Percentiles rank a stretch among this genome's conserved stretches.
Evolutionary conservation across 768 basidiomycete genomes (phyloP).

Genomic region (Termitomyces bulborhizus): DNA sequence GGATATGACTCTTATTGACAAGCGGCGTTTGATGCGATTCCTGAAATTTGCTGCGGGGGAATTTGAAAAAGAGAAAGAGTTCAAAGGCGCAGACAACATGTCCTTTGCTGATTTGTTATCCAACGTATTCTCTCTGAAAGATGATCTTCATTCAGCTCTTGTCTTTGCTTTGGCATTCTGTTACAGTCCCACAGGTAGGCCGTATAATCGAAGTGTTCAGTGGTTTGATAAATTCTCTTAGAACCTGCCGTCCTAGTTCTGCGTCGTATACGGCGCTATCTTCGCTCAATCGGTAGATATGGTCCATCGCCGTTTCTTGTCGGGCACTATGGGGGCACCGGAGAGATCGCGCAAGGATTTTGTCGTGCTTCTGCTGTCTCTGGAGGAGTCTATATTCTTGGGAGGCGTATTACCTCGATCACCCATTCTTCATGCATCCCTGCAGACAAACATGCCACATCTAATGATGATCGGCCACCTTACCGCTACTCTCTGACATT

Average conservation of each 20-base stretch:
- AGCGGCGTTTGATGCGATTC: conserved; percentile 89
- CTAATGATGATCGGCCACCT: not conserved
- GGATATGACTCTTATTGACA: conserved; percentile 71
- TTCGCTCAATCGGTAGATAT: conserved; percentile 80
- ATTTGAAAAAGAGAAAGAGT: conserved; percentile 58
- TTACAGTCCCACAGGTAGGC: conserved; percentile 46
- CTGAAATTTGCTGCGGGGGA: conserved; percentile 75
- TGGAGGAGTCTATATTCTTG: conserved; percentile 70
- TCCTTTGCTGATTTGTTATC: conserved; percentile 63
- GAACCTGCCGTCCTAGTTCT: conserved; percentile 66
- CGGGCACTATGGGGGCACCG: conserved; percentile 92
- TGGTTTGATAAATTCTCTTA: conserved; percentile 20
- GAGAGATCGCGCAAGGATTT: conserved; percentile 91
- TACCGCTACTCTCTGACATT: conserved; percentile 41
- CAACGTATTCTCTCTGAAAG: conserved; percentile 55
- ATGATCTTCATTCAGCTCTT: conserved; percentile 54
- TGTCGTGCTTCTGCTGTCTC: conserved; percentile 81
- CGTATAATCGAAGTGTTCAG: not conserved
- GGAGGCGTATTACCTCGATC: conserved; percentile 35
- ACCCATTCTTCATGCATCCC: conserved; percentile 5
- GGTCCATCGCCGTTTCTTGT: conserved; percentile 80
- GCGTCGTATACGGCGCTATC: conserved; percentile 62
- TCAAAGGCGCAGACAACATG: conserved; percentile 45
- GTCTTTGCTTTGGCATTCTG: conserved; percentile 77
- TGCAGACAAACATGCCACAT: not conserved